Percentiles rank a stretch among this genome's conserved stretches.
Evolutionary conservation across 257 asterid species (phyloP).

Genomic region (Ehretia macrophylla): DNA sequence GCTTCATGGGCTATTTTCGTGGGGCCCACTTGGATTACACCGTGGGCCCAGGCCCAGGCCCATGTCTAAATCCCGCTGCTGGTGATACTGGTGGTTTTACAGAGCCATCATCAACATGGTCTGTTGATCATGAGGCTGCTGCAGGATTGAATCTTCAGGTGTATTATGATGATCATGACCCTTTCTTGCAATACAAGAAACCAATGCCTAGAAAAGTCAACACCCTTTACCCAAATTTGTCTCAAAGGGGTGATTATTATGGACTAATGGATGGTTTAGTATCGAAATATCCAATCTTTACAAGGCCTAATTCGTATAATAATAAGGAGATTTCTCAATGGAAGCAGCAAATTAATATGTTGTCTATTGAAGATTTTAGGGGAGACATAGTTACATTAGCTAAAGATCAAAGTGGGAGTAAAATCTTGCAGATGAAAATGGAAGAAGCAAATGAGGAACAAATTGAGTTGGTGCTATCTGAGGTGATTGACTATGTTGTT

Average conservation of each 20-base stretch:
- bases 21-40: constrained; percentile 44
- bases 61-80: constrained; percentile 19
- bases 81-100: constrained; percentile 8
- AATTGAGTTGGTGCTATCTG: constrained; percentile 37
- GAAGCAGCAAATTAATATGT: constrained; percentile 8
- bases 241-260: constrained; percentile 7
- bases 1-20: constrained; percentile 6
- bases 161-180: constrained; percentile 7
- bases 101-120: background rate
- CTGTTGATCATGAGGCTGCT: background rate
- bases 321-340: constrained; percentile 5
- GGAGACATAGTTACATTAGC: constrained; percentile 40
- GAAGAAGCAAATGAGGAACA: constrained; percentile 34
- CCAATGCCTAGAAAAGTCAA: constrained; percentile 11
- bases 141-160: background rate
- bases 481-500: constrained; percentile 22
- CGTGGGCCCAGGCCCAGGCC: constrained; percentile 42
- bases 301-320: constrained; percentile 5
- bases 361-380: constrained; percentile 26
- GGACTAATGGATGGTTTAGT: background rate
- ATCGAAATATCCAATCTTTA: background rate
- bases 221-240: constrained; percentile 15
- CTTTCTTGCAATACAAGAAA: constrained; percentile 63
- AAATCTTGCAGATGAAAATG: constrained; percentile 32
- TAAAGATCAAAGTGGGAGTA: constrained; percentile 38